Evolutionary conservation across 352 stramenopile species (phyloP), one percentile per base, ranked within the genome.

Genomic region (Globisporangium radiosum): DNA sequence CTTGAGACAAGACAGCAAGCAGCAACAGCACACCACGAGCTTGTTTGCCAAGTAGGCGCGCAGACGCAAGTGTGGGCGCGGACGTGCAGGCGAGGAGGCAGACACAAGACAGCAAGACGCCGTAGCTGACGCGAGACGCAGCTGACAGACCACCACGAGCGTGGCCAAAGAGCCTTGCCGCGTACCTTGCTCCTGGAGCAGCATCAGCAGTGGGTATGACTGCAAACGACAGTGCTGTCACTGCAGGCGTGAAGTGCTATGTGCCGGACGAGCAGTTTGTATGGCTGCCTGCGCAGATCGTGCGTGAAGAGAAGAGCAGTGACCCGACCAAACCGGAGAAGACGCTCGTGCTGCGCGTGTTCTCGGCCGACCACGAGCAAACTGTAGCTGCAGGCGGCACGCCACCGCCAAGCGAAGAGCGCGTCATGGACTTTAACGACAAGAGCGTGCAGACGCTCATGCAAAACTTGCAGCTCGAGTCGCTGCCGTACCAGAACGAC

Each of bases 401-500:
- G 3, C 56, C 56, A 13, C 56, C 76, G 38, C 36, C 68, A 15
- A 64, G 76, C 36, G 62, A 83, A 52, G 78, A 91, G 60, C 84
- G 79, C 19, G 70, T 83, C 37, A 67, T 94, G 56, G 77, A 94
- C 67, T 83, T 94, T 15, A 85, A 88, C 48, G 85, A 92, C 53
- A 70, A 71, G 38, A 75, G 85, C 37, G 76, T 79, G 52, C 88
- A 84, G 63, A 52, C 65, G 43, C 62, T 90, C 42, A 75, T 94
- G 57, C 65, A 72, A 59, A 84, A 57, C 14, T 64, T 85, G 44
- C 75, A 89, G 59, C 69, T 94, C 36, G 85, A 92, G 57, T 72
- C 80, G 53, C 62, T 92, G 62, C 79, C 80, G 38, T 89, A 85
- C 57, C 82, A 92, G 75, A 92, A 92, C 57, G 79, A 91, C 25